A percentile compares a stretch with the other conserved stretches of the same genome.
These are phyloP conservation scores for Ramaria rubella DNA, from an alignment of 768 basidiomycete species.

Conservation along the genomic window DNA sequence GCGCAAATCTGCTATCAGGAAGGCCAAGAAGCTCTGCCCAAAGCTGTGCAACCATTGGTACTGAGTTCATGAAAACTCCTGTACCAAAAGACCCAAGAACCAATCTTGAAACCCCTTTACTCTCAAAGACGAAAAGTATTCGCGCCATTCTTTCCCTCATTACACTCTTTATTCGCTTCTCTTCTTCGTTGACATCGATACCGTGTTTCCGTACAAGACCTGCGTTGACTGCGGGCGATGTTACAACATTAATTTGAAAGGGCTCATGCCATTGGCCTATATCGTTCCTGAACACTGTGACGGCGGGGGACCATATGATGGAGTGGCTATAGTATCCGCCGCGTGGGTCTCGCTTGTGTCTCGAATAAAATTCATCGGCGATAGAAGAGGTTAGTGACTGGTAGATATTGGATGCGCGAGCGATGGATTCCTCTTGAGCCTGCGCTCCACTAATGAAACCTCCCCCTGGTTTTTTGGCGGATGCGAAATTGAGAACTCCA, in stretches of 20 bases:
- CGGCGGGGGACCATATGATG: constrained; percentile 66
- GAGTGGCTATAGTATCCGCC: constrained; percentile 69
- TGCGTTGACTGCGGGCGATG: constrained; percentile 73
- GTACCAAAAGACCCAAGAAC: constrained; percentile 76
- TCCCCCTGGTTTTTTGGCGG: constrained; percentile 68
- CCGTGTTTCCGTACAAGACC: constrained; percentile 33
- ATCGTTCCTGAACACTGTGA: constrained; percentile 60
- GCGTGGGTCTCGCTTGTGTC: constrained; percentile 41
- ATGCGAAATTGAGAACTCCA: constrained; percentile 72
- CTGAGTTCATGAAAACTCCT: constrained; percentile 65
- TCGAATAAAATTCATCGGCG: constrained; percentile 54
- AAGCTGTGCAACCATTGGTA: constrained; percentile 48
- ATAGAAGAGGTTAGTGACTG: constrained; percentile 49
- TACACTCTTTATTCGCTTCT: constrained; percentile 38
- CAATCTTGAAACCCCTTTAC: constrained; percentile 48
- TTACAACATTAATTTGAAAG: constrained; percentile 56
- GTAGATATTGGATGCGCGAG: constrained; percentile 68
- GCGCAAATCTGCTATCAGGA: constrained; percentile 45
- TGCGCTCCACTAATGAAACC: constrained; percentile 68
- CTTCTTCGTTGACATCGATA: constrained; percentile 20
- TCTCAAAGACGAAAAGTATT: constrained; percentile 58
- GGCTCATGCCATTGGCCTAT: constrained; percentile 50
- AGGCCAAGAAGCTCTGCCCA: constrained; percentile 57
- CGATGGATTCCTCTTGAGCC: constrained; percentile 78
- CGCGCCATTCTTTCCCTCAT: constrained; percentile 73